Conservation (phyloP, 305 asterid species). For the Nicotiana rustica region DNA sequence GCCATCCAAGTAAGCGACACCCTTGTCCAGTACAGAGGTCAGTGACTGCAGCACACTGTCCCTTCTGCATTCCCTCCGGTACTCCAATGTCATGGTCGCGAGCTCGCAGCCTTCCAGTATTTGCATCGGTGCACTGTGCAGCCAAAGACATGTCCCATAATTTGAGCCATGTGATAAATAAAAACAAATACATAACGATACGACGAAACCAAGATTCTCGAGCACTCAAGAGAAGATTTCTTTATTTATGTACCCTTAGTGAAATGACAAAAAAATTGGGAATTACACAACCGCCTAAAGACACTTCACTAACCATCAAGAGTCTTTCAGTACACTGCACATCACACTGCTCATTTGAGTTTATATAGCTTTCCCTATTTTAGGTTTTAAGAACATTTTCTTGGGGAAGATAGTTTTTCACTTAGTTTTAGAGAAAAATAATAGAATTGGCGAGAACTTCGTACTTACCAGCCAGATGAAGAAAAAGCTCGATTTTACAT, state of each 20-base stretch:
- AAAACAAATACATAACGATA: not conserved
- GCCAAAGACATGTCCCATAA: not conserved
- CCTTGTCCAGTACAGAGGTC: conserved; percentile 61
- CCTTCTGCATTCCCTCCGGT: conserved; percentile 93
- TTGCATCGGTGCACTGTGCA: conserved; percentile 90
- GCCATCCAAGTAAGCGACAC: conserved; percentile 46
- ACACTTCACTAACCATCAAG: conserved; percentile 7
- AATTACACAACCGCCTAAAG: not conserved
- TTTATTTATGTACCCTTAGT: not conserved
- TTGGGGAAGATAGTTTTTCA: no score
- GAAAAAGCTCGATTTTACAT: not conserved
- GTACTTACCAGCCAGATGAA: not conserved
- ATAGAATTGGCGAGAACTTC: not conserved
- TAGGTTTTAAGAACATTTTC: not conserved
- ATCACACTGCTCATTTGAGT: not conserved
- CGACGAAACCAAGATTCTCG: not conserved
- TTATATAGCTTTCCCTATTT: not conserved
- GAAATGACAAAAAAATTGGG: not conserved
- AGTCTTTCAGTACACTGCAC: conserved; percentile 21
- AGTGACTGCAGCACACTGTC: conserved; percentile 96
- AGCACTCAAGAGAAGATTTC: conserved; percentile 1
- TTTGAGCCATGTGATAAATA: not conserved
- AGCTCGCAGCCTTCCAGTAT: conserved; percentile 87
- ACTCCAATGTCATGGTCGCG: conserved; percentile 84
- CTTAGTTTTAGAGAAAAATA: not conserved